Percentiles rank a stretch among this genome's conserved stretches.
These are phyloP conservation scores for Lasiodiplodia citricola DNA, from an alignment of 2,329 filamentous ascomycete species.

Conservation along the genomic window DNA sequence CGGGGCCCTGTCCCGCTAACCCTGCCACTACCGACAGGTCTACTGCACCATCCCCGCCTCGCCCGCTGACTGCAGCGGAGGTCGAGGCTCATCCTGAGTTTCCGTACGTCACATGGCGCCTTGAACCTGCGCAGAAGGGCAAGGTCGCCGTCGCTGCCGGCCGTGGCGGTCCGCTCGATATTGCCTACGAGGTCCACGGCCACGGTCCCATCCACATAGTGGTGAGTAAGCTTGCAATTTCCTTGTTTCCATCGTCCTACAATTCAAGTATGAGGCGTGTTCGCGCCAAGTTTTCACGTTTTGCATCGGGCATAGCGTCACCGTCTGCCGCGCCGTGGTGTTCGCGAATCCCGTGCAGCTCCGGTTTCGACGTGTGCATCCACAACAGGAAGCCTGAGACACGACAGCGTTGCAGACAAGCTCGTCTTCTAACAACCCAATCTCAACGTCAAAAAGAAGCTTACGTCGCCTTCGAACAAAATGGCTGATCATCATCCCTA, in stretches of 20 bases:
- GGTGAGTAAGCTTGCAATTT: conserved; percentile 57
- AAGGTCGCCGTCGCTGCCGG: conserved; percentile 68
- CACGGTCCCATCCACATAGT: conserved; percentile 72
- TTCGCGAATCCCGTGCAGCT: conserved; percentile 20
- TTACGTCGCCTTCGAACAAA: not conserved
- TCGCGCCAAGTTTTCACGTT: conserved; percentile 17
- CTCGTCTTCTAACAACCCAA: conserved; percentile 21
- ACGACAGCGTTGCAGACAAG: conserved; percentile 22
- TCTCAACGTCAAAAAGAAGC: conserved; percentile 17
- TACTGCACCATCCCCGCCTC: conserved; percentile 26
- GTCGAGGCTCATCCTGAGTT: conserved; percentile 70
- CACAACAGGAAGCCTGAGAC: conserved; percentile 19
- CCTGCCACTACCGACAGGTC: conserved; percentile 6
- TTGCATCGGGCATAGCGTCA: conserved; percentile 2
- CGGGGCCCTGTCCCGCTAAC: conserved; percentile 7
- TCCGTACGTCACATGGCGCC: conserved; percentile 68
- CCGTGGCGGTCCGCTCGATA: conserved; percentile 75
- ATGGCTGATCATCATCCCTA: conserved; percentile 5
- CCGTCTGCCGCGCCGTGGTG: conserved; percentile 23
- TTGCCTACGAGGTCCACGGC: conserved; percentile 83
- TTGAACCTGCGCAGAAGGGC: conserved; percentile 69
- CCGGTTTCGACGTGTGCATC: conserved; percentile 12
- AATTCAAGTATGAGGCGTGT: conserved; percentile 18
- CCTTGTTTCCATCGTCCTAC: conserved; percentile 18
- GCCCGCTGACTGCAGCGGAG: conserved; percentile 59